Base-by-base conservation (phyloP, 495 filamentous ascomycete genomes). In the Geopyxis carbonaria region DNA sequence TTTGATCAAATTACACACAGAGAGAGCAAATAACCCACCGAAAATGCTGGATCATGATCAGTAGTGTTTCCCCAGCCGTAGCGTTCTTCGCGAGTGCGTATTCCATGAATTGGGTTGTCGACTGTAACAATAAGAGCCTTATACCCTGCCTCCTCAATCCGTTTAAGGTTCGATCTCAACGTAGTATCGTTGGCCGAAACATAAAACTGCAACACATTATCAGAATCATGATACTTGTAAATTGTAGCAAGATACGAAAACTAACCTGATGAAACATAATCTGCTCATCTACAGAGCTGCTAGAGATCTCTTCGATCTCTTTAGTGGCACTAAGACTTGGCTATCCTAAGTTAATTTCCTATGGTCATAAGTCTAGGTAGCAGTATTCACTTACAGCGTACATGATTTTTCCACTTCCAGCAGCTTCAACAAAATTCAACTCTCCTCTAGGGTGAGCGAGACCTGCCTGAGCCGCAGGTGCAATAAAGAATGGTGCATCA, bases 401-500 rank as follows among this genome's bases (percentile, higher is more conserved):
- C 3, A 66, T 40, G 35, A 64, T 58, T 36, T 56, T 42, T 20
- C 48, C 56, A 2, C 45, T 44, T 7, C 48, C 53, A 8, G 63
- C 59, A 5, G 55, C 55, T 40, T 46, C 36, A 24, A 48, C 57
- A 1, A 66, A 45, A 19, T 60, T 60, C 21, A 50, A 40, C 43
- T 65, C 63, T 0, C 40, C 61, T 5, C 55, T 44, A 5, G 39
- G 38, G 42, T 61, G 50, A 4, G 56, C 62, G 27, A 60, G 59
- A 1, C 46, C 55, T 4, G 50, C 62, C 10, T 51, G 47, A 19
- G 62, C 54, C 6, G 46, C 49, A 0, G 62, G 62, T 20, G 51
- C 55, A 31, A 65, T 63, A 47, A 61, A 65, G 45, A 65, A 62
- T 7, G 62, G 61, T 3, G 59, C 53, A 5, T 52, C 50, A 43